Evolutionary conservation across 768 basidiomycete species (phyloP), one percentile per base, ranked within the genome.

Genomic region (Rhizopogon vulgaris): DNA sequence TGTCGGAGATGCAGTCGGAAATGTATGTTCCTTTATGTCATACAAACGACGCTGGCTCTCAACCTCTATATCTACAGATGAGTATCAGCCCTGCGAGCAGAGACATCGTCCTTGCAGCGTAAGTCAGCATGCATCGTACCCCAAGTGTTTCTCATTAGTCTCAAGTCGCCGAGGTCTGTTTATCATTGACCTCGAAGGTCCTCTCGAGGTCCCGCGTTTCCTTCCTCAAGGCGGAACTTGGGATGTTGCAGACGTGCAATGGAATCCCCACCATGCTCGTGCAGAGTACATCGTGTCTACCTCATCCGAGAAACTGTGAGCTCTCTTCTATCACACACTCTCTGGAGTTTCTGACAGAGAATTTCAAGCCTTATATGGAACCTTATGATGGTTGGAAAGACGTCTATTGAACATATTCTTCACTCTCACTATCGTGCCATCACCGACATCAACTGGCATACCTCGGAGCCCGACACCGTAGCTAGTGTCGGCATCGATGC

Each of bases 361-460:
- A 27, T 10, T 36, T 28, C 7, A 53, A 88, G 88, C 39, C 77
- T 99, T 3, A 91, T 99, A 52, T 99, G 96, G 95, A 96, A 98
- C 69, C 73, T 97, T n/a, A 66, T 80, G 50, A 72, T 86, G 39
- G 67, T 76, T 14, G 83, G 83, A 14, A 86, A 87, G 60, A 87
- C 85, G 1, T 85, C 87, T 2, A 91, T 99, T 32, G 78, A 93
- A 58, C 83, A 89, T 54, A 84, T 91, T 30, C 75, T 97, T 4
- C 85, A 86, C 54, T 87, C 90, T 1, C 96, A 99, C 63, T 90
- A 92, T 56, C 84, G 95, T 41, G 93, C 94, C 4, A 94, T 99
- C 49, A 97, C 96, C 3, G 96, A 99, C 63, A 91, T 98, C 63
- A 98, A 99, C 63, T 99, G 95, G 95, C 90, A 93, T 61, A 86